A percentile compares a stretch with the other conserved stretches of the same genome.
phyloP scores from a whole-genome alignment of 192 early-diverging fungal species.

The Coemansia sp. region DNA sequence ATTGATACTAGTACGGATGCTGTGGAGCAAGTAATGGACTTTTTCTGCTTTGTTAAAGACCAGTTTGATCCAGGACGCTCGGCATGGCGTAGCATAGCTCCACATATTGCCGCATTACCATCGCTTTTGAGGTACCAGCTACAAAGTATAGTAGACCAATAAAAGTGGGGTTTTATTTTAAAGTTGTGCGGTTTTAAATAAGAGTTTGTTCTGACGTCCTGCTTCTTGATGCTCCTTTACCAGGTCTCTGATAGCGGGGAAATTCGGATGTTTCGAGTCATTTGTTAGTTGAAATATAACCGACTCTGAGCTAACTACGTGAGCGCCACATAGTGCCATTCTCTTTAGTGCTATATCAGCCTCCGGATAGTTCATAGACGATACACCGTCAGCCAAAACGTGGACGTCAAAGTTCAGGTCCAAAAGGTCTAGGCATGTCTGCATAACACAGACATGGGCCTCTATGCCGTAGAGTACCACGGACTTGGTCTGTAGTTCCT shows the following conservation, averaged over 20 bases:
- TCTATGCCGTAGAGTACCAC: slow-evolving; percentile 93
- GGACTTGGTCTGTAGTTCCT: slow-evolving; percentile 60
- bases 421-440: slow-evolving; percentile 91
- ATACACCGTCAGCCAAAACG: slow-evolving; percentile 93
- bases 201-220: slow-evolving; percentile 68
- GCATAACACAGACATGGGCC: slow-evolving; percentile 94
- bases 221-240: slow-evolving; percentile 83
- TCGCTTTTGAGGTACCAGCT: slow-evolving; percentile 43
- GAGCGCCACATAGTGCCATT: slow-evolving; percentile 69
- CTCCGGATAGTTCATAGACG: slow-evolving; percentile 83
- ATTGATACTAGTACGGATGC: slow-evolving; percentile 41
- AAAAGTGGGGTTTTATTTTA: neutral
- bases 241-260: slow-evolving; percentile 76
- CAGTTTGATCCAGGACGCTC: slow-evolving; percentile 50
- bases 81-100: slow-evolving; percentile 49
- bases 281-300: slow-evolving; percentile 72
- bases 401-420: slow-evolving; percentile 78
- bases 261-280: slow-evolving; percentile 68
- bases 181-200: slow-evolving; percentile 37
- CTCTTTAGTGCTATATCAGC: slow-evolving; percentile 79
- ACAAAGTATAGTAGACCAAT: slow-evolving; percentile 51
- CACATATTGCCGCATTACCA: slow-evolving; percentile 49
- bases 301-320: slow-evolving; percentile 77
- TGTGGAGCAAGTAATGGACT: slow-evolving; percentile 57
- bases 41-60: slow-evolving; percentile 56